Conservation (phyloP, 1,284 basidiomycete species). For the Takashimella tepidaria region DNA sequence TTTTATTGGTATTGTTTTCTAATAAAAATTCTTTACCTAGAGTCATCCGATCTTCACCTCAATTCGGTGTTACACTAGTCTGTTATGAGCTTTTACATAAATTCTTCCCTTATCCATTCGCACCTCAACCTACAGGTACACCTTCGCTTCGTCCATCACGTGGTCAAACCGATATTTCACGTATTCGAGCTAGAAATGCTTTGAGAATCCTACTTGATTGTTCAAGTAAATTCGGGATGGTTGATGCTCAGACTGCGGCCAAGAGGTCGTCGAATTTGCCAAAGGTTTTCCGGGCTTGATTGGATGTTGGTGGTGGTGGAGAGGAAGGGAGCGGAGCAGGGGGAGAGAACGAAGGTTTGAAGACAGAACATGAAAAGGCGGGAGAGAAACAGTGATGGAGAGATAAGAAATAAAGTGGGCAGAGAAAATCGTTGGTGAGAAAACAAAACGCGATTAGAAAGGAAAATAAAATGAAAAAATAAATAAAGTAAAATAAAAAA, state of each 20-base stretch:
- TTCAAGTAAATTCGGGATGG: constrained; percentile 44
- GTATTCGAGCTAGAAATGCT: constrained; percentile 86
- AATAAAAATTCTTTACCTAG: constrained; percentile 5
- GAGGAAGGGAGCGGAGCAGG: background rate
- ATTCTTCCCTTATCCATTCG: constrained; percentile 70
- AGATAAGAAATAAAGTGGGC: background rate
- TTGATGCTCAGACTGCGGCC: constrained; percentile 23
- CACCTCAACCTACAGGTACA: constrained; percentile 50
- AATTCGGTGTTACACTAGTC: constrained; percentile 90
- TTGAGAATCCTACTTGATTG: constrained; percentile 55
- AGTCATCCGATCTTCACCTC: constrained; percentile 44
- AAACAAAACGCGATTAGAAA: background rate
- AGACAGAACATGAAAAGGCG: no score
- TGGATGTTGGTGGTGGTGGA: no score
- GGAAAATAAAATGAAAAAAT: background rate
- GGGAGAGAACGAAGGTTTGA: no score
- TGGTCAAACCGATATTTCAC: constrained; percentile 75
- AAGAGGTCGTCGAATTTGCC: constrained; percentile 29
- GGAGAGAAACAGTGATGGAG: no score
- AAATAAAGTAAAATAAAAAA: no score
- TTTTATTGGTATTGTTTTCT: no score
- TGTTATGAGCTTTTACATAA: constrained; percentile 78
- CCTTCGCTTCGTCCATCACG: constrained; percentile 58
- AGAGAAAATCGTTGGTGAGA: background rate
- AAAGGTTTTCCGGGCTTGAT: constrained; percentile 14